phyloP scores from a whole-genome alignment of 169 alveolate species.

The Cryptosporidium bovis region DNA sequence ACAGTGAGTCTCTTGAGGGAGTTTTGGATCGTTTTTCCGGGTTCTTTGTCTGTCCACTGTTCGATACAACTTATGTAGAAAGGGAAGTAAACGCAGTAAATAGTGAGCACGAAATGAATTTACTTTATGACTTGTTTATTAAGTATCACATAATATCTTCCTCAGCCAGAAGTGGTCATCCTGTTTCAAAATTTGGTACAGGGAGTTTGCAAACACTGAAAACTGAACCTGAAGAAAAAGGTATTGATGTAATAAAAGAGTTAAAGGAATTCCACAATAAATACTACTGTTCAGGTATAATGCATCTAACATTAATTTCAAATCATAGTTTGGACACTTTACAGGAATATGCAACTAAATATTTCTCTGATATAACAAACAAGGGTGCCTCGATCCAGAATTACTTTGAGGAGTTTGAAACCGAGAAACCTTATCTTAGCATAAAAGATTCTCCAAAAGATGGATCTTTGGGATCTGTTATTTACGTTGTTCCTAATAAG shows the following conservation, averaged over 20 bases:
- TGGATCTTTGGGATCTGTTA: slow-evolving; percentile 54
- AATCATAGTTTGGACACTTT: slow-evolving; percentile 20
- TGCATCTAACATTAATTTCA: slow-evolving; percentile 68
- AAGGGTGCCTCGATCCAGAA: slow-evolving; percentile 2
- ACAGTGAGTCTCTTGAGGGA: slow-evolving; percentile 77
- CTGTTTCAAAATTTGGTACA: slow-evolving; percentile 76
- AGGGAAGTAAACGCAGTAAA: slow-evolving; percentile 87
- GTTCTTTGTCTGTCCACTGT: slow-evolving; percentile 83
- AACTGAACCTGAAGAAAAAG: slow-evolving; percentile 70
- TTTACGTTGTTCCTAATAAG: slow-evolving; percentile 36
- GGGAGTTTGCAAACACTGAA: slow-evolving; percentile 77
- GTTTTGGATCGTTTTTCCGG: slow-evolving; percentile 82
- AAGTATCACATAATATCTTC: slow-evolving; percentile 55
- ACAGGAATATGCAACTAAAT: slow-evolving; percentile 24
- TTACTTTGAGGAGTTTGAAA: slow-evolving; percentile 28
- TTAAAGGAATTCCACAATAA: slow-evolving; percentile 74
- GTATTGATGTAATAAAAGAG: slow-evolving; percentile 74
- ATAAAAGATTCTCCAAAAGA: slow-evolving; percentile 46
- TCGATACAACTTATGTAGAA: slow-evolving; percentile 80
- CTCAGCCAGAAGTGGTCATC: slow-evolving; percentile 42
- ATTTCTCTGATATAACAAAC: slow-evolving; percentile 42
- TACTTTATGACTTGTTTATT: slow-evolving; percentile 48
- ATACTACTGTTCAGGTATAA: slow-evolving; percentile 74
- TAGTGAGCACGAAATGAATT: slow-evolving; percentile 85
- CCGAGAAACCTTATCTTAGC: slow-evolving; percentile 54